phyloP scores from a whole-genome alignment of 2,329 filamentous ascomycete genomes.

The Hymenoscyphus repandus region DNA sequence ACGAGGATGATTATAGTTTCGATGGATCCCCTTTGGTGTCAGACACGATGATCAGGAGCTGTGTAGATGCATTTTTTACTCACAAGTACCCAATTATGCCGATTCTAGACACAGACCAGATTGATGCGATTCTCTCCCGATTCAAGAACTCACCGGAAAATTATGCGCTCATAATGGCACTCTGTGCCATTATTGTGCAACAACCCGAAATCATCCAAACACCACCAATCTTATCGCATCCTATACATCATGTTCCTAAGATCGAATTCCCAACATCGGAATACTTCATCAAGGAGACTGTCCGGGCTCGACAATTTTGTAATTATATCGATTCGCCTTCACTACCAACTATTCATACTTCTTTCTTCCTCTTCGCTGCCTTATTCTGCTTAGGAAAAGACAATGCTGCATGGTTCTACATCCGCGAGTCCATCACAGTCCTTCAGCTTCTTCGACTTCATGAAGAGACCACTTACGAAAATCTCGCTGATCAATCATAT shows the following conservation, averaged over 20 bases:
- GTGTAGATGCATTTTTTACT: constrained; percentile 31
- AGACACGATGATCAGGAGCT: constrained; percentile 19
- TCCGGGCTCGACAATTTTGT: constrained; percentile 24
- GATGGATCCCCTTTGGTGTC: constrained; percentile 9
- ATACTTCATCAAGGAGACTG: constrained; percentile 28
- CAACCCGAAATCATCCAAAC: constrained; percentile 27
- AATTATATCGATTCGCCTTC: constrained; percentile 27
- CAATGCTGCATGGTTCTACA: constrained; percentile 33
- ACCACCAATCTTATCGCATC: neutral
- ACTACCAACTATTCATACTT: constrained; percentile 28
- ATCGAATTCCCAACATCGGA: constrained; percentile 1
- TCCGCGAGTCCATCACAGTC: constrained; percentile 29
- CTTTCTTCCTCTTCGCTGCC: constrained; percentile 31
- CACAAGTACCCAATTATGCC: constrained; percentile 35
- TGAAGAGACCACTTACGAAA: constrained; percentile 27
- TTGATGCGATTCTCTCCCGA: constrained; percentile 15
- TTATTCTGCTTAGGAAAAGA: constrained; percentile 31
- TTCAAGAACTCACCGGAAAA: constrained; percentile 17
- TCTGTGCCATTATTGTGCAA: constrained; percentile 29
- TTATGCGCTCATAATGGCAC: constrained; percentile 27
- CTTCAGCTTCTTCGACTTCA: constrained; percentile 29
- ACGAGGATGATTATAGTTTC: neutral
- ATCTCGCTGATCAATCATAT: neutral
- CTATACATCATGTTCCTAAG: neutral
- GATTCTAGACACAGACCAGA: constrained; percentile 24